Percentiles rank a stretch among this genome's conserved stretches.
phyloP scores from a whole-genome alignment of 495 filamentous ascomycete genomes.

The Penicillium bovifimosum region DNA sequence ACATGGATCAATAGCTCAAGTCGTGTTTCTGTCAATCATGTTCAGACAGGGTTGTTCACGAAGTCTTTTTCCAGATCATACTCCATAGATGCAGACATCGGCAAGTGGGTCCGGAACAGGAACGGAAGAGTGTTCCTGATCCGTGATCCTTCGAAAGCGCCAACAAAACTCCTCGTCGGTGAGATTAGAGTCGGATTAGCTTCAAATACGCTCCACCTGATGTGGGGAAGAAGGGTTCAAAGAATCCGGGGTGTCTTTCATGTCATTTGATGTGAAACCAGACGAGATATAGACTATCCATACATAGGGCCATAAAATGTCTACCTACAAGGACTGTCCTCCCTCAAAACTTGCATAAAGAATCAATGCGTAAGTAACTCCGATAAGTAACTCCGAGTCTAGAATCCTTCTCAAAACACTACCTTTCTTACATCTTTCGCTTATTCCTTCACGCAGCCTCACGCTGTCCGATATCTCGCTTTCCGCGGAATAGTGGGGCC shows the following conservation, averaged over 20 bases:
- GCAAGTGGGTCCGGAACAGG: not conserved
- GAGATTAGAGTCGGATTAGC: not conserved
- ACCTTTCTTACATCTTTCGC: not conserved
- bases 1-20: too few relatives aligned
- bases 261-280: not conserved
- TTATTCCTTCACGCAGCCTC: not conserved
- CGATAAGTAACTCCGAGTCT: not conserved
- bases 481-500: not conserved
- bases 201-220: not conserved
- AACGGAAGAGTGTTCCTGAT: not conserved
- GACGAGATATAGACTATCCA: not conserved
- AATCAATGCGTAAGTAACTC: not conserved
- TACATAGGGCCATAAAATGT: not conserved
- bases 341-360: not conserved
- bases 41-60: not conserved
- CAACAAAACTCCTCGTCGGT: not conserved
- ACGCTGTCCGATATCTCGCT: not conserved
- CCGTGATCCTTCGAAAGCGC: not conserved
- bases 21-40: not conserved
- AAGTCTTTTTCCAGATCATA: not conserved
- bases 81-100: too few relatives aligned
- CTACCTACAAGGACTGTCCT: not conserved
- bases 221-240: not conserved
- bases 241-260: not conserved
- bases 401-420: not conserved